Evolutionary conservation across 352 stramenopile genomes (phyloP).

Genomic region (Globisporangium barbulae): DNA sequence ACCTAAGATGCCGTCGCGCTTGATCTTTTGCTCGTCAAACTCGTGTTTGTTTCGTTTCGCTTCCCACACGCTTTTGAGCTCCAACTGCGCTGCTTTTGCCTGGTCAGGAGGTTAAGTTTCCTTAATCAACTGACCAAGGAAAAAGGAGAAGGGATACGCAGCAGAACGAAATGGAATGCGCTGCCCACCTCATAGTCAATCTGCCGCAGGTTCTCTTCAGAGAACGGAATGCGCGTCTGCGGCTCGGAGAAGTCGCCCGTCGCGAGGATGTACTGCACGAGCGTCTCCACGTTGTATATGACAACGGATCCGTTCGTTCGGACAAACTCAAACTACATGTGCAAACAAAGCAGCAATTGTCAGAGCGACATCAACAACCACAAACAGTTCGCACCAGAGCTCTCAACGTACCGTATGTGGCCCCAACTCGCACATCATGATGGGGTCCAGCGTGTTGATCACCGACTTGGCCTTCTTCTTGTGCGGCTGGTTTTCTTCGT

Average conservation of each 20-base stretch:
- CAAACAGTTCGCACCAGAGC: constrained; percentile 9
- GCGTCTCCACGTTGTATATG: constrained; percentile 82
- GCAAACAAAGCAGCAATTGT: background rate
- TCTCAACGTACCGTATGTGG: constrained; percentile 56
- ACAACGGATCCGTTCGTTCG: constrained; percentile 81
- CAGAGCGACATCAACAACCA: constrained; percentile 8
- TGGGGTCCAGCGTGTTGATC: constrained; percentile 84
- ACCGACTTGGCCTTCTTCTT: constrained; percentile 58
- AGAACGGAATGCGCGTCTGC: constrained; percentile 85
- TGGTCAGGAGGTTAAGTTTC: constrained; percentile 20
- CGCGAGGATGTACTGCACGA: constrained; percentile 86
- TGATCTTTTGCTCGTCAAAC: constrained; percentile 81
- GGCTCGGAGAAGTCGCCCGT: constrained; percentile 89
- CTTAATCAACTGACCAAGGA: constrained; percentile 7
- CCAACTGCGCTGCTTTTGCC: constrained; percentile 59
- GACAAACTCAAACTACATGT: constrained; percentile 77
- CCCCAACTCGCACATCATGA: constrained; percentile 81
- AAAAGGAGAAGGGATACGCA: constrained; percentile 12
- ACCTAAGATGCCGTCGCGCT: constrained; percentile 81
- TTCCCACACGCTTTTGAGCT: constrained; percentile 62
- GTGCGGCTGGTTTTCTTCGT: constrained; percentile 17
- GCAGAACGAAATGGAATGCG: background rate
- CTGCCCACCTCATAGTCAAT: constrained; percentile 63
- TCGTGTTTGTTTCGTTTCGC: constrained; percentile 75
- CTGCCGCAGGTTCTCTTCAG: constrained; percentile 67